Percentiles rank a stretch among this genome's conserved stretches.
These are phyloP conservation scores for Hypoxylon sp. DNA, from an alignment of 2,329 filamentous ascomycete genomes.

Conservation along the genomic window DNA sequence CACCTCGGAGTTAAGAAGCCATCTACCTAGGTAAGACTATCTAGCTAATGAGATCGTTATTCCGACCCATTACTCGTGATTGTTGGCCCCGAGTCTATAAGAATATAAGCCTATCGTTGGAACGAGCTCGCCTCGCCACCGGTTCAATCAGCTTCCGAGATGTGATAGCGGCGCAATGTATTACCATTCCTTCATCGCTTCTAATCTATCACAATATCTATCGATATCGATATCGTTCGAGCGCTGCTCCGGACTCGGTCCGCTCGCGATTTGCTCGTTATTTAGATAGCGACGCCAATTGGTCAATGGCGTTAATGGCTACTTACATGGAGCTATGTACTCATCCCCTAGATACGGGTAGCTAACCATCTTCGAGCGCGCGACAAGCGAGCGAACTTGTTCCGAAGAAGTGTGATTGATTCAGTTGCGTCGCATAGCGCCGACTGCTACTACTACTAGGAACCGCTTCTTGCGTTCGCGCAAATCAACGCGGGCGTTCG, in stretches of 20 bases:
- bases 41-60: constrained; percentile 33
- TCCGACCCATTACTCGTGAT: constrained; percentile 23
- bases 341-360: not conserved
- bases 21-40: not conserved
- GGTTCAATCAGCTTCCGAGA: constrained; percentile 31
- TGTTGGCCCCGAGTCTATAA: constrained; percentile 32
- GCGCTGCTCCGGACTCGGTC: constrained; percentile 17
- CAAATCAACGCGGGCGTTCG: constrained; percentile 39
- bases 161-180: constrained; percentile 41
- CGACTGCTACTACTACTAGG: constrained; percentile 34
- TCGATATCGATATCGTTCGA: constrained; percentile 30
- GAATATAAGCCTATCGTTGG: constrained; percentile 37
- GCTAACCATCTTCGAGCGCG: constrained; percentile 22
- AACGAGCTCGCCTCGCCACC: constrained; percentile 22
- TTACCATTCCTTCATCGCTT: constrained; percentile 35
- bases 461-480: constrained; percentile 26
- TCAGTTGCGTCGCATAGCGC: constrained; percentile 39
- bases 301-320: constrained; percentile 42
- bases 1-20: constrained; percentile 40
- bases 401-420: constrained; percentile 40
- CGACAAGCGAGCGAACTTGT: constrained; percentile 27
- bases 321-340: constrained; percentile 8
- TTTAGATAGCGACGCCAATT: constrained; percentile 20
- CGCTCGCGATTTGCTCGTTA: constrained; percentile 20
- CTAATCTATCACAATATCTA: constrained; percentile 30